Evolutionary conservation across 2,329 filamentous ascomycete species (phyloP), one percentile per base, ranked within the genome.

Genomic region (Colletotrichum musicola): DNA sequence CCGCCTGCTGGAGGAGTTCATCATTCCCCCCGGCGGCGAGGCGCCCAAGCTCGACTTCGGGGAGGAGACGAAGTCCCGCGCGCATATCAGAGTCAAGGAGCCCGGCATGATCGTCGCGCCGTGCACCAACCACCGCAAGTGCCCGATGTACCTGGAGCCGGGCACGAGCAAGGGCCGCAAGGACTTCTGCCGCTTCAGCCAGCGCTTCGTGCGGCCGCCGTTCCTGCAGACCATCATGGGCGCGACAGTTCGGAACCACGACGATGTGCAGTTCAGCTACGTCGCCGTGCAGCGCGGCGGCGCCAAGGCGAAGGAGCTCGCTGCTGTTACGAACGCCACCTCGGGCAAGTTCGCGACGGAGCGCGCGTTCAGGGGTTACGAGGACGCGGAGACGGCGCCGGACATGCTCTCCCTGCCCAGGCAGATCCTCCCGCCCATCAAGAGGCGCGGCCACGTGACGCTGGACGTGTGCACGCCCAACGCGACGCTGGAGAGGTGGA

Each of bases 251-350:
- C 88, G 88, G 71, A 98, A 97, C 77, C 93, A 97, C 76, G 95
- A 97, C 77, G 94, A 98, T 75, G 87, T 97, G 14, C 88, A 94
- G 74, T 99, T 95, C 80, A 97, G 93, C 77, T 99, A 97, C 77
- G 77, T 99, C 14, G 92, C 92, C 4, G 87, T 98, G 18, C 93
- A 93, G 75, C 90, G 95, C 20, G 96, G 96, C 6, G 84, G 89
- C 3, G 49, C 74, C 30, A 35, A 35, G 16, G 38, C 66, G 9
- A 76, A 77, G 54, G 71, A 73, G 2, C 74, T 72, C 9, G 69
- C 75, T 4, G 62, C 79, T 49, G 77, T 92, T 2, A 9, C 30
- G 30, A 10, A 30, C 7, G 30, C 30, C 7, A 10, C 30, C 30
- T 35, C 70, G 88, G 88, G 49, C 79, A 84, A 30, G 30, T 80